Base-by-base conservation (phyloP, 257 asterid genomes). In the Solanum bulbocastanum region DNA sequence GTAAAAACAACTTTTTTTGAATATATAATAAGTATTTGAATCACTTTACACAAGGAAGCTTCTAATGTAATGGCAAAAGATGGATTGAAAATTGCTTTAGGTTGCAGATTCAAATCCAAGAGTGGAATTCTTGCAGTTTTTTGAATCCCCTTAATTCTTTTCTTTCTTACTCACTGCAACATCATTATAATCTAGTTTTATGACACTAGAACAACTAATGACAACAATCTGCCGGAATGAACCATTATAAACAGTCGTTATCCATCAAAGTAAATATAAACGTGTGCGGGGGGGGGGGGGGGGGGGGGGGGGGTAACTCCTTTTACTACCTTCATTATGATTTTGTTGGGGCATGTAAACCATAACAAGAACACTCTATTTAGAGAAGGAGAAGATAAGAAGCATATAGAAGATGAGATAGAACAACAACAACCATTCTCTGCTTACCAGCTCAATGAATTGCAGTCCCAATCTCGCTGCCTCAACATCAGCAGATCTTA, bases 401-500 rank as follows among this genome's bases (percentile, higher is more conserved):
- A 69, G 12, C 27, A 76, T 65, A 46, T 44, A 81, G 85, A 27
- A 81, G 40, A 37, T 37, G 22, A 23, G 83, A 81, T 44, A 1
- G 40, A 44, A 46, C 66, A 46, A 81, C 66, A 27, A 46, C 65
- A 2, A 44, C 14, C 40, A 79, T 79, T 4, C 11, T 88, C 62
- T 33, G 83, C 95, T 93, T 91, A 97, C 99, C 99, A 97, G 92
- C 89, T 97, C 99, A 84, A 95, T 33, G 96, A 97, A 96, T 71
- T 96, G 99, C 88, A 97, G 97, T 87, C 99, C 99, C 42, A 97
- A 88, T 88, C 93, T 93, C 68, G 99, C 98, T 86, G 99, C 99
- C 92, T 96, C 99, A 18, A 87, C 88, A 89, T 97, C 99, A 66
- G 91, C 96, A 88, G 98, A 96, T 89, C 98, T 94, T 87, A 97